phyloP scores from a whole-genome alignment of 345 rosid genomes.

The Eucalyptus regnans region DNA sequence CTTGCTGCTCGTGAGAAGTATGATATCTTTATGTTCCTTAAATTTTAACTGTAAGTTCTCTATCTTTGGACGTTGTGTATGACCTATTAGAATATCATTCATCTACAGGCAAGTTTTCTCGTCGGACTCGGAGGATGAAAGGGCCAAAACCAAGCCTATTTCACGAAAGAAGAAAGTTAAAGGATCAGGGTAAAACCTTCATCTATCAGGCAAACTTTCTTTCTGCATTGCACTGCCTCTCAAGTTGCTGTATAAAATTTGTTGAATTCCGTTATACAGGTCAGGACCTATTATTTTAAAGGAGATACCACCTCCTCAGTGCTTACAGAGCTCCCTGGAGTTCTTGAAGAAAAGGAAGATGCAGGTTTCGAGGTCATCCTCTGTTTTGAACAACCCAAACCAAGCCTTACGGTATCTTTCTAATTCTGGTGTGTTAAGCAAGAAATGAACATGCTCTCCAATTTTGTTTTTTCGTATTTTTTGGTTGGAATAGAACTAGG shows the following conservation, averaged over 20 bases:
- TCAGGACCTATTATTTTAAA: conserved; percentile 50
- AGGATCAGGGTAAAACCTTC: conserved; percentile 44
- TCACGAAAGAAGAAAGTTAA: conserved; percentile 50
- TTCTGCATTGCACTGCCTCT: background rate
- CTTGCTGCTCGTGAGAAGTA: conserved; percentile 85
- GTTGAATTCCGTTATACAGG: conserved; percentile 20
- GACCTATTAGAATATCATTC: background rate
- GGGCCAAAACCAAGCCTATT: conserved; percentile 11
- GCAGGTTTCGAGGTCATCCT: conserved; percentile 66
- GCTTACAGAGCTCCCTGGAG: conserved; percentile 60
- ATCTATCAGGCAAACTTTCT: background rate
- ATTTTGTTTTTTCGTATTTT: background rate
- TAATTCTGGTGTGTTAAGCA: conserved; percentile 32
- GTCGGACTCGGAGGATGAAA: conserved; percentile 55
- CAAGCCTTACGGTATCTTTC: conserved; percentile 75
- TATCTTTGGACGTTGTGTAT: background rate
- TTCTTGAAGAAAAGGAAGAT: conserved; percentile 77
- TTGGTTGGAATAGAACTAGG: background rate
- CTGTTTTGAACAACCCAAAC: conserved; percentile 58
- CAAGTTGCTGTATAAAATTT: background rate
- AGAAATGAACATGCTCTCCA: conserved; percentile 3
- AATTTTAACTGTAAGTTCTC: background rate
- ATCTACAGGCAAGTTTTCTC: conserved; percentile 42
- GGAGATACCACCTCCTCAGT: conserved; percentile 60
- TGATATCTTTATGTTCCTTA: background rate